Conservation (phyloP, 352 stramenopile genomes). For the Globisporangium nodosum region DNA sequence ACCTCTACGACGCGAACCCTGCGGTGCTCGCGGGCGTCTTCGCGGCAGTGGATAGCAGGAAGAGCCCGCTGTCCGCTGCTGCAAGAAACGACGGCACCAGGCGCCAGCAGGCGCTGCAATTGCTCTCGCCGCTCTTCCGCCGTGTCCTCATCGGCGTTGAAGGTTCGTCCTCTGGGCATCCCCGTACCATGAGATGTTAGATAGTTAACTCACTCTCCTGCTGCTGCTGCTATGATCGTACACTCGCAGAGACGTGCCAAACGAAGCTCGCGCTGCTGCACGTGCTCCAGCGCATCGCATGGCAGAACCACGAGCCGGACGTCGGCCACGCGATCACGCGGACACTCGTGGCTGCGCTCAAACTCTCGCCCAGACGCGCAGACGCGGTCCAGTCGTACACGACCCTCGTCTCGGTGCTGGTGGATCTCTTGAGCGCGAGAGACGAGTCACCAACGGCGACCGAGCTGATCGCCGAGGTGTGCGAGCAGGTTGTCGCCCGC, state of each 20-base stretch:
- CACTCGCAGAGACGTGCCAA: conserved; percentile 14
- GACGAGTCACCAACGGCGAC: conserved; percentile 3
- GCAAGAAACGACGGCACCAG: background rate
- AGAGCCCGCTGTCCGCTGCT: conserved; percentile 2
- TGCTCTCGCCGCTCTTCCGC: conserved; percentile 27
- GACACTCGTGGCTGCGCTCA: conserved; percentile 29
- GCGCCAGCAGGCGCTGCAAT: conserved; percentile 12
- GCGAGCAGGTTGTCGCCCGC: conserved; percentile 11
- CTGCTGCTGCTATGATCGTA: background rate
- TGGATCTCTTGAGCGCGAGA: conserved; percentile 27
- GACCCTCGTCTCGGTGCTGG: conserved; percentile 27
- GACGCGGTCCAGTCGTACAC: conserved; percentile 22
- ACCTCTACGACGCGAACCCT: conserved; percentile 37
- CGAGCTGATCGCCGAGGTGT: conserved; percentile 6
- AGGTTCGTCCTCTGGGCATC: conserved; percentile 5
- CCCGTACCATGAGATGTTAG: background rate
- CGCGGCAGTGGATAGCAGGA: conserved; percentile 24
- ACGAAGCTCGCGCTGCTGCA: conserved; percentile 30
- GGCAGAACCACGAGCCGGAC: conserved; percentile 12
- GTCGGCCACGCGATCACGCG: conserved; percentile 9
- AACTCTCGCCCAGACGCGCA: conserved; percentile 22
- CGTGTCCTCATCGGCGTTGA: conserved; percentile 25
- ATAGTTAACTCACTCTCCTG: background rate
- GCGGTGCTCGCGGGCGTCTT: conserved; percentile 33
- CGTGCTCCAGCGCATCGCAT: conserved; percentile 33